Percentiles rank a stretch among this genome's conserved stretches.
These are phyloP conservation scores for Linum tenue DNA, from an alignment of 345 rosid genomes.

Conservation along the genomic window DNA sequence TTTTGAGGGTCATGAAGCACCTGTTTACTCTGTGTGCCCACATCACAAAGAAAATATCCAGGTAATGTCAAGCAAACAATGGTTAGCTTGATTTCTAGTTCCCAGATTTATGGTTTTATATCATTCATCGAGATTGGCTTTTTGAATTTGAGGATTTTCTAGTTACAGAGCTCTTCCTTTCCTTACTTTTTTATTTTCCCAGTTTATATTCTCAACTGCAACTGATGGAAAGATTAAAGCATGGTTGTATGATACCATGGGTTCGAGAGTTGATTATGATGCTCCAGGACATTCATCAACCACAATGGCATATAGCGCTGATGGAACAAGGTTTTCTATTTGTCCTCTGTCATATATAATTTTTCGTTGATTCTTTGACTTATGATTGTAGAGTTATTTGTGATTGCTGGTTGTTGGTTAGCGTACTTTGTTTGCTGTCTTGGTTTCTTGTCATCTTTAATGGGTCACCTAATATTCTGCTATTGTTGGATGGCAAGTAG, in stretches of 20 bases:
- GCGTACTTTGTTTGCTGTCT: neutral
- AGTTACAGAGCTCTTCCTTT: neutral
- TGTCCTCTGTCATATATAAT: neutral
- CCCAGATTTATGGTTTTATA: neutral
- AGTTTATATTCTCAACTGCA: constrained; percentile 77
- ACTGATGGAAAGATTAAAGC: constrained; percentile 81
- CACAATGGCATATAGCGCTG: constrained; percentile 71
- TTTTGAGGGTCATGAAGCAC: constrained; percentile 84
- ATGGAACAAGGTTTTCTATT: constrained; percentile 55
- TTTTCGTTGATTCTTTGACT: constrained; percentile 4
- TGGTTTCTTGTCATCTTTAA: neutral
- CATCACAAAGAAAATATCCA: constrained; percentile 75
- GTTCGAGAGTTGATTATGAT: constrained; percentile 76
- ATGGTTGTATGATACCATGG: constrained; percentile 63
- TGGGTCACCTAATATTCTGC: neutral
- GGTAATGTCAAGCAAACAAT: constrained; percentile 30
- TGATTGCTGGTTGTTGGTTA: constrained; percentile 3
- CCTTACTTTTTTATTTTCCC: constrained; percentile 11
- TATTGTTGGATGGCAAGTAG: constrained; percentile 21
- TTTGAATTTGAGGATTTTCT: neutral
- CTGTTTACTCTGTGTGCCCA: constrained; percentile 76
- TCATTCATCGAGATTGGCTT: neutral
- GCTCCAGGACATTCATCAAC: constrained; percentile 72
- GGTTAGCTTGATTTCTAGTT: neutral
- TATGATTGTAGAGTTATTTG: neutral